A percentile compares a stretch with the other conserved stretches of the same genome.
These are phyloP conservation scores for Prunella vulgaris DNA, from an alignment of 257 asterid species.

Conservation along the genomic window DNA sequence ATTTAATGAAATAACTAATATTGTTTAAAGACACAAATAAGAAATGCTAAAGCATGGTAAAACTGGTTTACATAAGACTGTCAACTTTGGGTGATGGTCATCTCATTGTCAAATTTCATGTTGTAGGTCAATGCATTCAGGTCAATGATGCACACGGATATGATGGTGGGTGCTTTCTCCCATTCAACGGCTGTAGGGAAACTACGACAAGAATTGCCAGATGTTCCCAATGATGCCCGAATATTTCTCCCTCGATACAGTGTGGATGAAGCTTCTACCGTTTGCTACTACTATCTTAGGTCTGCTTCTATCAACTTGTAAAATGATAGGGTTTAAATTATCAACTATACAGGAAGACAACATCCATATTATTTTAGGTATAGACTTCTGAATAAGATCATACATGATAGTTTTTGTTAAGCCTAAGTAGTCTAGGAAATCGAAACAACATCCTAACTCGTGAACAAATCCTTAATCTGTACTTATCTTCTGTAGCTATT, in stretches of 20 bases:
- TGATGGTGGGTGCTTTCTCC: constrained; percentile 96
- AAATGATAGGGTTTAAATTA: constrained; percentile 6
- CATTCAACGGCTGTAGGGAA: constrained; percentile 98
- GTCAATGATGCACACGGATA: constrained; percentile 78
- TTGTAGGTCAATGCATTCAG: constrained; percentile 89
- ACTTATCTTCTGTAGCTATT: not conserved
- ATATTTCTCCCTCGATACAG: constrained; percentile 67
- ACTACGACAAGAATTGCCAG: constrained; percentile 80
- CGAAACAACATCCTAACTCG: not conserved
- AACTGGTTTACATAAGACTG: not conserved
- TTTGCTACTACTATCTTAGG: constrained; percentile 92
- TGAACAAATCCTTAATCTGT: not conserved
- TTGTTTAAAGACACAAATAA: too few relatives aligned
- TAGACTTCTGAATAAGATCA: not conserved
- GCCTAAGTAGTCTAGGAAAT: constrained; percentile 4
- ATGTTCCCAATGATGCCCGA: constrained; percentile 79
- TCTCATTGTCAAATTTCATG: constrained; percentile 12
- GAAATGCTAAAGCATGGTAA: not conserved
- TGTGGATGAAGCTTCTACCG: constrained; percentile 82
- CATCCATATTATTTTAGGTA: not conserved
- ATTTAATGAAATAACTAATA: too few relatives aligned
- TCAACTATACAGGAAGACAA: not conserved
- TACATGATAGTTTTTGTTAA: constrained; percentile 11
- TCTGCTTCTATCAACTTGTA: constrained; percentile 29
- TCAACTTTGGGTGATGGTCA: not conserved